phyloP scores from a whole-genome alignment of 148 eudicot species.

The Chenopodium album region DNA sequence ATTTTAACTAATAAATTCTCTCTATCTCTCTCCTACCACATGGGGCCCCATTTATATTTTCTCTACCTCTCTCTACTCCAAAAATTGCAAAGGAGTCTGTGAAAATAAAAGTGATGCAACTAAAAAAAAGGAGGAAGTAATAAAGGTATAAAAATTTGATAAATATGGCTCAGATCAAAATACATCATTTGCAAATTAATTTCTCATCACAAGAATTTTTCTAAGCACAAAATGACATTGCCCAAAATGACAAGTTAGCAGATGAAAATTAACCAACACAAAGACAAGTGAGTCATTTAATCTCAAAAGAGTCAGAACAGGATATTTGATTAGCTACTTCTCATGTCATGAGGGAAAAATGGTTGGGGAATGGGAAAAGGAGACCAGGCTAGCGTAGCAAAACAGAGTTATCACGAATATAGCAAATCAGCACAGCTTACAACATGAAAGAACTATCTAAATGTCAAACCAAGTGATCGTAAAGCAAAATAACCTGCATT shows the following conservation, averaged over 20 bases:
- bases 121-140: not conserved
- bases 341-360: not conserved
- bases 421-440: not conserved
- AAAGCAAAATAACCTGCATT: slow-evolving; percentile 71
- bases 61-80: not conserved
- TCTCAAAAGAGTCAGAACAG: not conserved
- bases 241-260: not conserved
- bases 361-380: not conserved
- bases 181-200: not conserved
- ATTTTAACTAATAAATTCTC: too few relatives aligned
- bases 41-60: too few relatives aligned
- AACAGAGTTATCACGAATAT: not conserved
- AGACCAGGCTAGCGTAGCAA: not conserved
- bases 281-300: not conserved
- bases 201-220: not conserved
- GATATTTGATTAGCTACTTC: not conserved
- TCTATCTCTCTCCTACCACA: too few relatives aligned
- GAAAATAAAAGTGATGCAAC: too few relatives aligned
- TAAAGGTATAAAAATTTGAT: not conserved
- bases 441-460: not conserved
- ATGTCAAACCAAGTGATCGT: not conserved
- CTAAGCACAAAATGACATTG: not conserved
- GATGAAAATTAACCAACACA: not conserved
- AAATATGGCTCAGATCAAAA: not conserved
- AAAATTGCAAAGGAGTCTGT: too few relatives aligned